phyloP scores from a whole-genome alignment of 345 rosid species.

The Mallotus nudiflorus region DNA sequence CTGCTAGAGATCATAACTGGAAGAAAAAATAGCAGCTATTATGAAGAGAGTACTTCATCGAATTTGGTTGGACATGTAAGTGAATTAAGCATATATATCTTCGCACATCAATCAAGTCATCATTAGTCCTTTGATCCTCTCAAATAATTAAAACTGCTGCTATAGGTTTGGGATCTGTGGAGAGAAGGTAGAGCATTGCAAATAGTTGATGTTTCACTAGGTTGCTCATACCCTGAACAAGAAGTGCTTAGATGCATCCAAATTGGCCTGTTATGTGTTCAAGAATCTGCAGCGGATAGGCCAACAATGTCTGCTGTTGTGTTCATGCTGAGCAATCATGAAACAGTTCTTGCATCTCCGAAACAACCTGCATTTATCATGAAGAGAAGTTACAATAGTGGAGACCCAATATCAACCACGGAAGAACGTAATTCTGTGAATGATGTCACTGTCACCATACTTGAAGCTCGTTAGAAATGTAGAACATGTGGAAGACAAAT shows the following conservation, averaged over 20 bases:
- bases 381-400: conserved; percentile 14
- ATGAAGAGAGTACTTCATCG: conserved; percentile 14
- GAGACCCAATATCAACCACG: conserved; percentile 1
- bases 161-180: conserved; percentile 59
- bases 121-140: too few species aligned
- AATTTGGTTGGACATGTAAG: conserved; percentile 64
- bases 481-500: too few species aligned
- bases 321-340: conserved; percentile 46
- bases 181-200: conserved; percentile 26
- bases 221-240: conserved; percentile 23
- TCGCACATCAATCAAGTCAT: too few species aligned
- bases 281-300: conserved; percentile 51
- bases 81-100: background rate
- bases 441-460: conserved; percentile 14
- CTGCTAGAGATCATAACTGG: conserved; percentile 22
- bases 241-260: conserved; percentile 52
- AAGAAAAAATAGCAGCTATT: conserved; percentile 24
- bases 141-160: too few species aligned
- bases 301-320: conserved; percentile 54
- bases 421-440: conserved; percentile 16
- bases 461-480: too few species aligned
- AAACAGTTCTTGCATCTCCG: conserved; percentile 42
- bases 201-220: conserved; percentile 36
- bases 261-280: conserved; percentile 64
- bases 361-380: conserved; percentile 47